Evolutionary conservation across 2,329 filamentous ascomycete species (phyloP), one percentile per base, ranked within the genome.

Genomic region (Alternaria rosae): DNA sequence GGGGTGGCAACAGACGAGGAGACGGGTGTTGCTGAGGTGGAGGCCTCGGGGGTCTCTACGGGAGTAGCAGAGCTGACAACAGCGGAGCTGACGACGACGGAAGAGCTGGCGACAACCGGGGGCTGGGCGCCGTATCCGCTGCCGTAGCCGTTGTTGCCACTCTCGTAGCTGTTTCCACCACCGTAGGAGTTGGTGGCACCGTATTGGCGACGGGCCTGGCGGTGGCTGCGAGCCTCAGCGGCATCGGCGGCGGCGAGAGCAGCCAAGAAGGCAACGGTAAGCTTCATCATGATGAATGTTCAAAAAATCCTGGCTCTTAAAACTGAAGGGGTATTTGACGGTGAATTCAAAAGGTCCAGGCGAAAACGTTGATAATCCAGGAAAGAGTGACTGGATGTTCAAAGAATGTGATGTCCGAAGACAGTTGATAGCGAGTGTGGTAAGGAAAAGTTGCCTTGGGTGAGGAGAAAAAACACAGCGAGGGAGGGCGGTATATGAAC

Each of bases 301-400:
- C 32, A 64, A 59, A 55, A 52, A 56, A 66, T 73, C 68, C 59
- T 72, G 69, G 73, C 55, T 76, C 64, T 74, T 73, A 51, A 67
- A 62, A 43, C 51, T 61, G 61, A 57, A 48, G 62, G 61, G 68
- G 65, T 65, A 66, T 65, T 70, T 67, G 65, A 62, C 60, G n/a
- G 20, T n/a, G 12, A 38, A 38, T 51, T 51, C 20, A 66, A 64
- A 53, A 71, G 65, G 71, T 64, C 62, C 62, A 65, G 70, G 70
- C 74, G 26, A 74, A 56, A 53, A 42, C 48, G 59, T 69, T 70
- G 66, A 59, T 68, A 64, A 68, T 68, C 71, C 73, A 73, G 73
- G 72, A 79, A 78, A 64, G 77, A 79, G 72, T 77, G 77, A 78
- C 75, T 78, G 72, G 71, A 71, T 62, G 68, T 68, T 72, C 61